Base-by-base conservation (phyloP, 306 rosid genomes). In the Castanospermum australe region DNA sequence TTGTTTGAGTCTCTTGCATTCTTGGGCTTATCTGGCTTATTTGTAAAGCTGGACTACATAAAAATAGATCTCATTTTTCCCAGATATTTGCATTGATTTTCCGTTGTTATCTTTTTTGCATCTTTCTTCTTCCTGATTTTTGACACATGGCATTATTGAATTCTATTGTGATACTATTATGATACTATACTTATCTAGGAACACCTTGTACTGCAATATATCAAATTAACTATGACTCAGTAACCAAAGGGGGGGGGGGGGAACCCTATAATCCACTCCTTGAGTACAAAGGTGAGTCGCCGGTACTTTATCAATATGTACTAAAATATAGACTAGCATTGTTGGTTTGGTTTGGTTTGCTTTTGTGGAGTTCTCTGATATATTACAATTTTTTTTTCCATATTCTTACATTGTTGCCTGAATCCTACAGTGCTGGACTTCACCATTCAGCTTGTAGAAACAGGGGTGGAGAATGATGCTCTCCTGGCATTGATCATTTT, bases 381-480 rank as follows among this genome's bases (percentile, higher is more conserved):
- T 56, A 47, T 42, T 50, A 12, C 17, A 44, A 45, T 11, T 38
- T 10, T 41, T 20, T 33, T 56, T 51, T 54, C 22, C 66, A 44
- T 47, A 32, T 61, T 82, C 84, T 90, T 56, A 85, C 64, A 21
- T 59, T 75, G 36, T 80, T 56, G 57, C 78, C 81, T 69, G 72
- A 82, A 86, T 82, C 70, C 82, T 88, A 87, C 97, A 95, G 97
- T 92, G 79, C 88, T 95, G 86, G 99, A 91, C 72, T 92, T 91
- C 75, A 95, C 99, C 79, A 82, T 88, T 78, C 90, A 81, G 83
- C 95, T 95, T 60, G 79, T 92, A 83, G 98, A 90, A 85, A 82
- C 96, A 69, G 95, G 99, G 73, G 82, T 88, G 50, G 94, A 92
- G 86, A 87, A 90, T 77, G 99, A 92, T 86, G 90, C 85, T 79